phyloP scores from a whole-genome alignment of 345 rosid genomes.

The Streptanthus diversifolius region DNA sequence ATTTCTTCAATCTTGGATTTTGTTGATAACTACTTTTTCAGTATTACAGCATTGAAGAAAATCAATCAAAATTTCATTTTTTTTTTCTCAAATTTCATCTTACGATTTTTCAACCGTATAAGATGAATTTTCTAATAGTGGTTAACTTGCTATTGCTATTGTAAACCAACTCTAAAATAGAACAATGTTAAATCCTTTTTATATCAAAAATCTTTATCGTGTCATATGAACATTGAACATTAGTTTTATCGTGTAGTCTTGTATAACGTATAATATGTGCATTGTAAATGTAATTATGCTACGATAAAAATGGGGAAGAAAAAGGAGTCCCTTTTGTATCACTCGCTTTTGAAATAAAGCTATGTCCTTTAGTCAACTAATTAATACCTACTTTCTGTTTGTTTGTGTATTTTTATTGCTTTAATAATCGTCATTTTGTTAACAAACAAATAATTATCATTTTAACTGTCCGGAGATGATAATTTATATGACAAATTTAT shows the following conservation, averaged over 20 bases:
- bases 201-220: not conserved
- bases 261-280: not conserved
- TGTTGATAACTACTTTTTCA: not conserved
- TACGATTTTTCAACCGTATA: not conserved
- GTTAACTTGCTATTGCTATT: not conserved
- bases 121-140: not conserved
- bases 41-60: not conserved
- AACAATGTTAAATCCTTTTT: not conserved
- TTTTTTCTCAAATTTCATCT: not conserved
- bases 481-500: too few relatives aligned
- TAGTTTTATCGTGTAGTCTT: not conserved
- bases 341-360: conserved; percentile 25
- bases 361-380: conserved; percentile 25
- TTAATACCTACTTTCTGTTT: conserved; percentile 24
- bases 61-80: not conserved
- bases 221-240: not conserved
- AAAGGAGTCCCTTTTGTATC: conserved; percentile 10
- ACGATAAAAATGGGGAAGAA: conserved; percentile 9
- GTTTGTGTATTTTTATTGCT: conserved; percentile 7
- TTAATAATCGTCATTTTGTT: conserved; percentile 5
- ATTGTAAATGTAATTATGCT: not conserved
- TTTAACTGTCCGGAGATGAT: too few relatives aligned
- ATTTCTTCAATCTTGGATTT: not conserved
- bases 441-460: not conserved
- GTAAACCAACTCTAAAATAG: not conserved